Evolutionary conservation across 75 land plant genomes (phyloP).

Genomic region (Pinus tabuliformis): DNA sequence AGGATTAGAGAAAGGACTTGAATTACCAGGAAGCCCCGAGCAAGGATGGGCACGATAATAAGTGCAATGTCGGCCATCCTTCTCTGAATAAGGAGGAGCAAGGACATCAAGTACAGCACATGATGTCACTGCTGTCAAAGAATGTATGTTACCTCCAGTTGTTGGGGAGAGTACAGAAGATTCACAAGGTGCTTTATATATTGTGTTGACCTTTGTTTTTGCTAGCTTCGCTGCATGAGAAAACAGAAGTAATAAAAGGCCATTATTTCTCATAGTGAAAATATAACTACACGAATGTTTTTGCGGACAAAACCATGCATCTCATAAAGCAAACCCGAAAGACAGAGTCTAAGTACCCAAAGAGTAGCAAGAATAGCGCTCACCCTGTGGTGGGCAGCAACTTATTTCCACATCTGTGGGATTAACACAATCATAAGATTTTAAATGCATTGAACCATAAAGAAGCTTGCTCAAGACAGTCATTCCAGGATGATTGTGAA

Average conservation of each 20-base stretch:
- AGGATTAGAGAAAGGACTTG: background rate
- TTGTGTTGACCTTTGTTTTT: constrained; percentile 32
- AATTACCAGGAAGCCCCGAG: constrained; percentile 29
- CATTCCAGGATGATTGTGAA: constrained; percentile 99
- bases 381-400: constrained; percentile 35
- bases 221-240: constrained; percentile 36
- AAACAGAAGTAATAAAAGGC: background rate
- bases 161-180: constrained; percentile 60
- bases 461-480: constrained; percentile 95
- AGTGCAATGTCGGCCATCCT: constrained; percentile 57
- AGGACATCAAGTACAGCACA: constrained; percentile 80
- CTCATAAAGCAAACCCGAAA: background rate
- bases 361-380: background rate
- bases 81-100: constrained; percentile 67
- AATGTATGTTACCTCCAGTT: constrained; percentile 79
- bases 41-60: constrained; percentile 44
- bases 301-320: background rate
- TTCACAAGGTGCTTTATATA: constrained; percentile 59
- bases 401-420: constrained; percentile 5
- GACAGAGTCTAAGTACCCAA: background rate
- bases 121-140: constrained; percentile 61
- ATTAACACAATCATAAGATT: constrained; percentile 90
- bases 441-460: constrained; percentile 80
- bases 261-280: background rate
- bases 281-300: too few relatives aligned